Evolutionary conservation across 148 eudicot genomes (phyloP).

Genomic region (Vaccinium darrowii): DNA sequence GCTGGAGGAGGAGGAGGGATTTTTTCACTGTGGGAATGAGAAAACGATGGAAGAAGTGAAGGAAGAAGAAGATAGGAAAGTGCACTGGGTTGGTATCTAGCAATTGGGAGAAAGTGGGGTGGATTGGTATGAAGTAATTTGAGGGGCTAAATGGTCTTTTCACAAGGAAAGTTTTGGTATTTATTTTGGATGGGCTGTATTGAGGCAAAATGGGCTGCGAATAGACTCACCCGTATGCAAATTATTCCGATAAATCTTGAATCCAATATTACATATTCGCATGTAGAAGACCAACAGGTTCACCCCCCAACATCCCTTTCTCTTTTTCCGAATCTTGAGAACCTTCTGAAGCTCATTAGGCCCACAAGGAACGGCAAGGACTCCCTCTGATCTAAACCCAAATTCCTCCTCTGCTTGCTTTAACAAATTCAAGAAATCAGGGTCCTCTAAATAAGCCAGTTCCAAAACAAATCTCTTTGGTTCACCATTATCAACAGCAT

Average conservation of each 20-base stretch:
- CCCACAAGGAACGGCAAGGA: constrained; percentile 47
- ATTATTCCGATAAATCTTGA: background rate
- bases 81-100: too few relatives aligned
- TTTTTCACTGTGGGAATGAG: too few relatives aligned
- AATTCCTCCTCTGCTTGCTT: constrained; percentile 50
- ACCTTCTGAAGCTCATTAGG: constrained; percentile 48
- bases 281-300: background rate
- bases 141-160: too few relatives aligned
- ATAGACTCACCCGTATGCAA: too few relatives aligned
- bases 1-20: too few relatives aligned
- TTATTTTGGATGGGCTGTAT: too few relatives aligned
- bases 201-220: too few relatives aligned
- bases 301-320: background rate
- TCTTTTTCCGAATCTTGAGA: constrained; percentile 25
- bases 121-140: too few relatives aligned
- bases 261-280: background rate
- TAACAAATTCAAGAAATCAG: constrained; percentile 39
- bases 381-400: constrained; percentile 45
- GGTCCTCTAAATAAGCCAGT: constrained; percentile 31
- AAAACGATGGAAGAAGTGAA: too few relatives aligned
- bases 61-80: too few relatives aligned
- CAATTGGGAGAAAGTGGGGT: too few relatives aligned
- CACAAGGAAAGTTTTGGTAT: too few relatives aligned
- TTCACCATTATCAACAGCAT: constrained; percentile 32
- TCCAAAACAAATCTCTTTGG: constrained; percentile 38